Evolutionary conservation across 148 eudicot genomes (phyloP), one percentile per base, ranked within the genome.

Genomic region (Gaultheria prostrata): DNA sequence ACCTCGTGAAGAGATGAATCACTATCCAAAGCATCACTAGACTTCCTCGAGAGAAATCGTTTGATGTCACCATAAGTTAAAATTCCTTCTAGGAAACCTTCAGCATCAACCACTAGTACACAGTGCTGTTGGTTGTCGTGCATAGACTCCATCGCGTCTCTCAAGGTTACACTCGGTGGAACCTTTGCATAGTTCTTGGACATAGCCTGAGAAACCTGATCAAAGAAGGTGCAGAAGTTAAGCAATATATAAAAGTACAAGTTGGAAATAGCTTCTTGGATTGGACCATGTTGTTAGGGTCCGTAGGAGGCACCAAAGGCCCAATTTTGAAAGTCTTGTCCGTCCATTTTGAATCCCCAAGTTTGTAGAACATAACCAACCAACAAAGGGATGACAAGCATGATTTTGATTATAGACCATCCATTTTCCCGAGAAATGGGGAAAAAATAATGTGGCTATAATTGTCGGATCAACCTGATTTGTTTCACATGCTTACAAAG

Each of bases 151-250:
- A 93, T 48, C 20, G 95, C 93, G 83, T 91, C 98, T 86, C 89
- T 93, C 82, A 97, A 81, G 56, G 94, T 91, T 78, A 91, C 83
- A 51, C 82, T 86, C 39, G 83, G 80, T 79, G 83, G 70, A 76
- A 94, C 90, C 87, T 86, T 91, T 79, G 91, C 85, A 85, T 84
- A 97, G 79, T 88, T 86, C 79, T 35, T 90, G 84, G 95, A 93
- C 98, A 97, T 94, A 43, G 89, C 97, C 79, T 91, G 92, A 53
- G 92, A 89, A 84, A 92, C 99, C 99, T 97, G 90, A 84, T 83
- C 53, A 83, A 26, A 83, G 78, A 46, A 74, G 76, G 53, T 50
- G 75, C 20, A 75, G 78, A 76, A 30, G 73, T 78, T 83, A 48
- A 87, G 82, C 57, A 30, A 77, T 72, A 43, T 56, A 82, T 18